A percentile compares a stretch with the other conserved stretches of the same genome.
phyloP scores from a whole-genome alignment of 2,329 filamentous ascomycete species.

The Immersiporthe knoxdaviesiana region DNA sequence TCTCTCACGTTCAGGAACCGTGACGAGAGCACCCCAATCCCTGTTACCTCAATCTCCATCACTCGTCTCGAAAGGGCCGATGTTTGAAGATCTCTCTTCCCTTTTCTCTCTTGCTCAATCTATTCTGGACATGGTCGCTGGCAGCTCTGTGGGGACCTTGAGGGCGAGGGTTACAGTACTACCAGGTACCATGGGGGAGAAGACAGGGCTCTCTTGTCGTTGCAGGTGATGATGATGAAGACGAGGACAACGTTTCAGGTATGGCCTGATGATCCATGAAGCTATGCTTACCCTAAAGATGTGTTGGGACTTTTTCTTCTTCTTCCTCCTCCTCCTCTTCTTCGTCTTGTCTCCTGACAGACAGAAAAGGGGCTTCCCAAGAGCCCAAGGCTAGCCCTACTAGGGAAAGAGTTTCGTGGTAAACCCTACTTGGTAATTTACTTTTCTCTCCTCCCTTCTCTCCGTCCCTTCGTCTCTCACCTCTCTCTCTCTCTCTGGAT shows the following conservation, averaged over 20 bases:
- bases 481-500: background rate
- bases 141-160: background rate
- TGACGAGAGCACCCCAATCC: background rate
- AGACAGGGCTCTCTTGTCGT: background rate
- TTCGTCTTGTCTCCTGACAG: background rate
- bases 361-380: background rate
- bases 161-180: background rate
- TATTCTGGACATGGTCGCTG: background rate
- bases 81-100: background rate
- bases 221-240: constrained; percentile 1
- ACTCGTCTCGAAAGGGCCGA: background rate
- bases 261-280: background rate
- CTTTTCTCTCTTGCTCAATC: background rate
- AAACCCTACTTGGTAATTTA: background rate
- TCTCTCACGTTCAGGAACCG: background rate
- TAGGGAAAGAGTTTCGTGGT: background rate
- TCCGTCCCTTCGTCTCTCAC: background rate
- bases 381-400: constrained; percentile 1
- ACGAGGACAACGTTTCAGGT: background rate
- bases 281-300: background rate
- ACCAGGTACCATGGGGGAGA: background rate
- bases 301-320: too few relatives aligned
- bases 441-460: background rate
- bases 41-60: background rate
- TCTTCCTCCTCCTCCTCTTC: too few relatives aligned